Conservation (phyloP, 495 filamentous ascomycete genomes). For the Neurospora sp. region DNA sequence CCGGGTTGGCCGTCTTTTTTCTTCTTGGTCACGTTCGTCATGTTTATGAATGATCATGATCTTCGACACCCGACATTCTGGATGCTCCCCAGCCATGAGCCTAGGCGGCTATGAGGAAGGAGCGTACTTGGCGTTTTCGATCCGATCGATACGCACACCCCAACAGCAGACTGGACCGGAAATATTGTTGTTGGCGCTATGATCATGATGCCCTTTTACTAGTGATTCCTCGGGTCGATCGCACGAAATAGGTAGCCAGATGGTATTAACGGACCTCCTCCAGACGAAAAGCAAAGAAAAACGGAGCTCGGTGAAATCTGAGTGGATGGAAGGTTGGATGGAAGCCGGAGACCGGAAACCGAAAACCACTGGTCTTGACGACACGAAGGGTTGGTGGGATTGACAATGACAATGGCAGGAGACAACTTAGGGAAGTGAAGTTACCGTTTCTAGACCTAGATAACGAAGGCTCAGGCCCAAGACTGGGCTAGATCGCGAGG, state of each 20-base stretch:
- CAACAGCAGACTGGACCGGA: not conserved
- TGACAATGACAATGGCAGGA: no score
- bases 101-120: not conserved
- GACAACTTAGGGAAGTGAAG: no score
- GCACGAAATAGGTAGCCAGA: not conserved
- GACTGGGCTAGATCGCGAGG: not conserved
- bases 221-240: not conserved
- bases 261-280: not conserved
- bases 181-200: not conserved
- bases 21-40: not conserved
- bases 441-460: not conserved
- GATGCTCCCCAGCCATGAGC: not conserved
- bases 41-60: not conserved
- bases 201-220: not conserved
- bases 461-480: not conserved
- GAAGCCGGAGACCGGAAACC: not conserved
- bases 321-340: no score
- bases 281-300: not conserved
- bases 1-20: not conserved
- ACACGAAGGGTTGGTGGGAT: not conserved
- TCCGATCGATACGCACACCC: not conserved
- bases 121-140: not conserved
- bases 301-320: not conserved
- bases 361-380: not conserved
- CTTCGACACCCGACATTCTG: not conserved